Evolutionary conservation across 202 grass and related monocot genomes (phyloP), one percentile per base, ranked within the genome.

Genomic region (Hordeum pubiflorum): DNA sequence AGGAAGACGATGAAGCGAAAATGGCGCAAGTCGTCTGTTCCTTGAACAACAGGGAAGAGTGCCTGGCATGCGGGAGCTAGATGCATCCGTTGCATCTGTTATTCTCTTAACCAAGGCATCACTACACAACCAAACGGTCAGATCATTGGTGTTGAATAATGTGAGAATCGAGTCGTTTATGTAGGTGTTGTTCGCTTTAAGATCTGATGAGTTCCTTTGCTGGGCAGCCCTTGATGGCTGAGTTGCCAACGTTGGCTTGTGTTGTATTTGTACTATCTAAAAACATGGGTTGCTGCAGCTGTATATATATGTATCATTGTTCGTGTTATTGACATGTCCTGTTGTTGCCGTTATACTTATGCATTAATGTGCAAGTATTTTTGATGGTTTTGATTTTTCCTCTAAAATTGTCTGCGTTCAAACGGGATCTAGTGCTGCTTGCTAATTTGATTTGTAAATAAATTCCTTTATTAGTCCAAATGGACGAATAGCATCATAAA

Each of bases 11-110:
- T 1, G 96, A 99, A 75, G 90, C 89, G 6, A 96, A 99, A 84
- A 93, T 99, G 96, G 92, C 92, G 18, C 96, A 99, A 20, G 87
- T 99, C n/a, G 90, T 89, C 18, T 99, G 96, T 71, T 99, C 90
- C 37, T 85, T 99, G 74, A 94, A 93, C 77, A 99, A 99, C 75
- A 72, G 85, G 46, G 96, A 99, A 58, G 96, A 93, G 17, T 99
- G 96, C 80, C n/a, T 96, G 43, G 89, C 96, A 5, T 99, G 96
- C 20, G 96, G 96, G 70, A 99, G 96, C 72, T 99, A 93, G 81
- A 75, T 41, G 21, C 74, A 12, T 85, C 48, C 0, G 9, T 18
- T 1, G 7, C 54, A 40, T 27, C 56, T 75, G 0, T 67, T 33
- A 68, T 40, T 59, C 41, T 29, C 40, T 38, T 77, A 77, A 82